phyloP scores from a whole-genome alignment of 208 protist species.

The Crithidia bombi region DNA sequence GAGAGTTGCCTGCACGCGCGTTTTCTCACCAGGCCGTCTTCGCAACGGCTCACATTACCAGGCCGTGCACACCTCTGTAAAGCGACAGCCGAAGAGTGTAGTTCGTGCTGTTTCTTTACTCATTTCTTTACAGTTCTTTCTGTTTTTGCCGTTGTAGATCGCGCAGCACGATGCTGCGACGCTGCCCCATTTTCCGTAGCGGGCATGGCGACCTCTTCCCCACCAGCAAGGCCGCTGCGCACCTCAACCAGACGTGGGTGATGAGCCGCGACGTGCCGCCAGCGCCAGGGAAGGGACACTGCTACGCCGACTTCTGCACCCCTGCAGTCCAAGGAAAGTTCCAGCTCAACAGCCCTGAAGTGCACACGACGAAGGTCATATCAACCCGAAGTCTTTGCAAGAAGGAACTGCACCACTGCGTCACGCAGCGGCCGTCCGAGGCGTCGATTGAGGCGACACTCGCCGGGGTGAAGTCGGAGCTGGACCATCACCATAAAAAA shows the following conservation, averaged over 20 bases:
- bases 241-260: conserved; percentile 68
- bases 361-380: conserved; percentile 36
- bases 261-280: conserved; percentile 49
- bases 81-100: too few relatives aligned
- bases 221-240: conserved; percentile 76
- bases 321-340: conserved; percentile 53
- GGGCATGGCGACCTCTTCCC: conserved; percentile 85
- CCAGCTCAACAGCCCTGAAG: conserved; percentile 42
- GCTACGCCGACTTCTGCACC: conserved; percentile 52
- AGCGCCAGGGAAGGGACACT: conserved; percentile 57
- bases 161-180: conserved; percentile 39
- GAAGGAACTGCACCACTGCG: conserved; percentile 33
- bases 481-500: conserved; percentile 41
- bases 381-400: conserved; percentile 20
- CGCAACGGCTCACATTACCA: too few relatives aligned
- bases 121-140: conserved; percentile 11
- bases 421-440: conserved; percentile 35
- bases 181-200: conserved; percentile 35
- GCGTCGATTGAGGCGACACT: conserved; percentile 32
- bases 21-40: too few relatives aligned
- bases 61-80: too few relatives aligned
- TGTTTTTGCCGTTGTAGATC: not conserved
- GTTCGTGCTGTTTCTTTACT: not conserved
- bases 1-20: too few relatives aligned
- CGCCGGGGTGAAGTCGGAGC: conserved; percentile 35